These are phyloP conservation scores for Ceratocystis diversiconidia DNA, from an alignment of 2,329 filamentous ascomycete genomes.

Conservation along the genomic window DNA sequence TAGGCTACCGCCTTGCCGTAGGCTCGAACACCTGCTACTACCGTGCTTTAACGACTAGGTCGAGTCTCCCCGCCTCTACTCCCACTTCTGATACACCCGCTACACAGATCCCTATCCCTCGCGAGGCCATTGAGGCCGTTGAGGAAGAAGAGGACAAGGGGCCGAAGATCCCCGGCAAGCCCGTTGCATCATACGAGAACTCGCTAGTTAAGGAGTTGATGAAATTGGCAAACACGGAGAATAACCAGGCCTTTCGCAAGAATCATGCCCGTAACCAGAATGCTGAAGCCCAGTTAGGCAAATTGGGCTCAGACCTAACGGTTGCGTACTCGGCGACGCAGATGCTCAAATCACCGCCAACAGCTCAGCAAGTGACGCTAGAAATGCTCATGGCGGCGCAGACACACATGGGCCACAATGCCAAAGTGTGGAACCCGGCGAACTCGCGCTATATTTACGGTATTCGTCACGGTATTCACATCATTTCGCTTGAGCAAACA, in stretches of 20 bases:
- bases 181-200: slow-evolving; percentile 16
- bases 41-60: slow-evolving; percentile 9
- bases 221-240: slow-evolving; percentile 13
- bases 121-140: not conserved
- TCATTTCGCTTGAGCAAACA: slow-evolving; percentile 82
- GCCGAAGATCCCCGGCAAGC: slow-evolving; percentile 14
- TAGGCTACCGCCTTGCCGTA: slow-evolving; percentile 12
- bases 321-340: slow-evolving; percentile 50
- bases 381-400: slow-evolving; percentile 82
- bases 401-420: slow-evolving; percentile 79
- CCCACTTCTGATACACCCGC: not conserved
- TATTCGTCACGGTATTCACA: slow-evolving; percentile 73
- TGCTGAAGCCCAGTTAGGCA: slow-evolving; percentile 1
- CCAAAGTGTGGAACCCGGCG: slow-evolving; percentile 82
- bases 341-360: slow-evolving; percentile 58
- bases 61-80: not conserved
- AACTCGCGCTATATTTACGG: slow-evolving; percentile 94
- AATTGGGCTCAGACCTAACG: slow-evolving; percentile 32
- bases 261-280: not conserved
- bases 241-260: slow-evolving; percentile 8
- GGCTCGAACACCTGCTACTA: slow-evolving; percentile 3
- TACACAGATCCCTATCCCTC: not conserved
- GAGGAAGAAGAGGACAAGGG: slow-evolving; percentile 5
- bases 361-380: slow-evolving; percentile 67
- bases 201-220: slow-evolving; percentile 16